A percentile compares a stretch with the other conserved stretches of the same genome.
Conservation (phyloP, 2,329 filamentous ascomycete genomes). For the Aspergillaceae sp. region DNA sequence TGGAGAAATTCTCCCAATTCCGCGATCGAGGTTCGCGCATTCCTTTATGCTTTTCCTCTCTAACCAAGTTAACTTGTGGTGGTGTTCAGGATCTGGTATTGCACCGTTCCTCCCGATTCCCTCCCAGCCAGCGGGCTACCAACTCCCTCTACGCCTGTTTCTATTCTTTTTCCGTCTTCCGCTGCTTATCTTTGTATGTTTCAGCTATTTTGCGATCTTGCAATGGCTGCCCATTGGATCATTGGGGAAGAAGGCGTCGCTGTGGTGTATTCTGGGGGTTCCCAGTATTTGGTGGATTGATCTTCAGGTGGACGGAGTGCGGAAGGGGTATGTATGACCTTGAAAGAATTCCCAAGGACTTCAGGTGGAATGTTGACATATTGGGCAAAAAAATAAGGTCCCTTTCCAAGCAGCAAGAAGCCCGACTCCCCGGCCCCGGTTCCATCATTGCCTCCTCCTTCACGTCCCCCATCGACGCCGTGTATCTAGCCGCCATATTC, state of each 20-base stretch:
- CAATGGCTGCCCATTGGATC: slow-evolving; percentile 69
- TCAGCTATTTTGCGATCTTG: slow-evolving; percentile 69
- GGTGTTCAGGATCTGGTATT: slow-evolving; percentile 71
- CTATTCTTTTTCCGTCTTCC: slow-evolving; percentile 77
- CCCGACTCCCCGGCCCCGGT: slow-evolving; percentile 67
- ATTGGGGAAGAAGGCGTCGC: slow-evolving; percentile 65
- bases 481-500: slow-evolving; percentile 94
- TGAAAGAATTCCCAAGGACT: too few relatives aligned
- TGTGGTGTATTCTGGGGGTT: slow-evolving; percentile 81
- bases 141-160: slow-evolving; percentile 56
- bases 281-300: slow-evolving; percentile 98
- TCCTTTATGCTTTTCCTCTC: background rate
- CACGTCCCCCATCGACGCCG: slow-evolving; percentile 82
- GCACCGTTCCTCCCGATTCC: slow-evolving; percentile 85
- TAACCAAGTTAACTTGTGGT: slow-evolving; percentile 1
- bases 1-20: slow-evolving; percentile 95
- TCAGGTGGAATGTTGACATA: too few relatives aligned
- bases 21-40: slow-evolving; percentile 65
- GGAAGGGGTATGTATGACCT: slow-evolving; percentile 57
- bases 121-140: slow-evolving; percentile 54
- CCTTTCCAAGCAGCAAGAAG: slow-evolving; percentile 61
- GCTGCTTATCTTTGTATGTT: slow-evolving; percentile 58
- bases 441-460: slow-evolving; percentile 84
- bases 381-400: slow-evolving; percentile 35
- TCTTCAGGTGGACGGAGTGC: slow-evolving; percentile 94